These are phyloP conservation scores for Radiomyces spectabilis DNA, from an alignment of 192 early-diverging fungal species.

Conservation along the genomic window DNA sequence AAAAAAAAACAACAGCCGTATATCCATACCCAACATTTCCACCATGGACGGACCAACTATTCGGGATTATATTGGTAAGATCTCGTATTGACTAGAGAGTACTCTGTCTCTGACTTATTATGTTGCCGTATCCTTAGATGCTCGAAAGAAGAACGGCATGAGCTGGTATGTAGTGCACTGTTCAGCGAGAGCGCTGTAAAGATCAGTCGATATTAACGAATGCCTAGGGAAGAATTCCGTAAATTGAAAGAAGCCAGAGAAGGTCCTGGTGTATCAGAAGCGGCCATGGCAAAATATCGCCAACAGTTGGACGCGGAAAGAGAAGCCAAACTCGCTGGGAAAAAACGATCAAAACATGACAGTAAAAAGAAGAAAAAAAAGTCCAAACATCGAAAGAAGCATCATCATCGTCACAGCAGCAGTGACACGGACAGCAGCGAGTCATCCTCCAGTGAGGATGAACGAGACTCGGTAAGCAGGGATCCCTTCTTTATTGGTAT, in stretches of 20 bases:
- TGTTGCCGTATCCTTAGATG: constrained; percentile 1
- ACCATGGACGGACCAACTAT: constrained; percentile 11
- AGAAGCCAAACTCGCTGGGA: constrained; percentile 4
- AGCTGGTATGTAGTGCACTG: constrained; percentile 6
- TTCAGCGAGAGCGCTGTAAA: not conserved
- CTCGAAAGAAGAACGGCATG: constrained; percentile 16
- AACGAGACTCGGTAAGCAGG: not conserved
- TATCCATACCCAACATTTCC: not conserved
- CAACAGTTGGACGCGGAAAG: constrained; percentile 14
- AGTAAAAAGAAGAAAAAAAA: constrained; percentile 8
- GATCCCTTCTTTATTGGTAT: no score
- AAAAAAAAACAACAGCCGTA: no score
- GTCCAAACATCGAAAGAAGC: constrained; percentile 1
- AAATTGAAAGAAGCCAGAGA: constrained; percentile 17
- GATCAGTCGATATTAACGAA: not conserved
- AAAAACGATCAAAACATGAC: not conserved
- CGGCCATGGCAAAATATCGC: constrained; percentile 15
- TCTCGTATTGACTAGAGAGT: not conserved
- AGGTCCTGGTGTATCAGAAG: constrained; percentile 14
- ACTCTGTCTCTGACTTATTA: not conserved
- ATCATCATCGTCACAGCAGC: not conserved
- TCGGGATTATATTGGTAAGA: constrained; percentile 16
- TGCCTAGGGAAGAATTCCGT: constrained; percentile 15
- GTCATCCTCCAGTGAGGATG: not conserved
- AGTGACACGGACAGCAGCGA: no score